These are phyloP conservation scores for Sporothrix globosa DNA, from an alignment of 2,329 filamentous ascomycete genomes.

Conservation along the genomic window DNA sequence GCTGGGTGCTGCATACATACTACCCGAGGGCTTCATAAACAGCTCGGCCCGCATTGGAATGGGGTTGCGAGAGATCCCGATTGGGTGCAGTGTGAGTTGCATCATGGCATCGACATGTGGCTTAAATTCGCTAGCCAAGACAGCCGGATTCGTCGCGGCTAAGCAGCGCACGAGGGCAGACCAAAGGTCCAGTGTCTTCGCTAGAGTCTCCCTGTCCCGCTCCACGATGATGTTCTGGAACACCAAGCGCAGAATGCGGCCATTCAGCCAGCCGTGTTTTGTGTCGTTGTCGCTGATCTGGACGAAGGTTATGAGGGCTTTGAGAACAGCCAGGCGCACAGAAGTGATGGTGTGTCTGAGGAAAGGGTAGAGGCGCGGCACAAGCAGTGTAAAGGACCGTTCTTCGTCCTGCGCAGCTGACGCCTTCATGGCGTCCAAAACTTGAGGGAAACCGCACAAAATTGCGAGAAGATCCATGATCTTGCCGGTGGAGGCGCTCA, in stretches of 20 bases:
- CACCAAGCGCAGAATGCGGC: constrained; percentile 81
- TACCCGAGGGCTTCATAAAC: constrained; percentile 91
- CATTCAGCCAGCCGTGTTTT: constrained; percentile 91
- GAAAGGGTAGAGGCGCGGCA: constrained; percentile 94
- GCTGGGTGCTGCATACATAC: constrained; percentile 66
- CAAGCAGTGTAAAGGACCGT: constrained; percentile 87
- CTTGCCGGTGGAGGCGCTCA: constrained; percentile 94
- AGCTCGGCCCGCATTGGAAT: constrained; percentile 88
- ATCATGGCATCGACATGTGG: constrained; percentile 79
- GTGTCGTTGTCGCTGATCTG: constrained; percentile 75
- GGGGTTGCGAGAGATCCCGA: constrained; percentile 87
- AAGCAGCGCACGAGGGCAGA: constrained; percentile 72
- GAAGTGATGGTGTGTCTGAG: constrained; percentile 95
- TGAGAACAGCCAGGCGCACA: constrained; percentile 88
- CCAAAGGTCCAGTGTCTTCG: constrained; percentile 87
- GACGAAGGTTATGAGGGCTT: constrained; percentile 90
- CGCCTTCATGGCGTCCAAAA: constrained; percentile 88
- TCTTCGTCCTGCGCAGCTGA: constrained; percentile 82
- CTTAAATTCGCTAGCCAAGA: constrained; percentile 73
- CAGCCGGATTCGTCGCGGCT: constrained; percentile 59
- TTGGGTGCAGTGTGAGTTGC: constrained; percentile 82
- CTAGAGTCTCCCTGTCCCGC: constrained; percentile 79
- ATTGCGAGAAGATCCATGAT: constrained; percentile 98
- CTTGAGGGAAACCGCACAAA: constrained; percentile 90
- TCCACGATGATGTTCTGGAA: constrained; percentile 97